These are phyloP conservation scores for Mortierella sp. DNA, from an alignment of 371 early-diverging fungal genomes.

Conservation along the genomic window DNA sequence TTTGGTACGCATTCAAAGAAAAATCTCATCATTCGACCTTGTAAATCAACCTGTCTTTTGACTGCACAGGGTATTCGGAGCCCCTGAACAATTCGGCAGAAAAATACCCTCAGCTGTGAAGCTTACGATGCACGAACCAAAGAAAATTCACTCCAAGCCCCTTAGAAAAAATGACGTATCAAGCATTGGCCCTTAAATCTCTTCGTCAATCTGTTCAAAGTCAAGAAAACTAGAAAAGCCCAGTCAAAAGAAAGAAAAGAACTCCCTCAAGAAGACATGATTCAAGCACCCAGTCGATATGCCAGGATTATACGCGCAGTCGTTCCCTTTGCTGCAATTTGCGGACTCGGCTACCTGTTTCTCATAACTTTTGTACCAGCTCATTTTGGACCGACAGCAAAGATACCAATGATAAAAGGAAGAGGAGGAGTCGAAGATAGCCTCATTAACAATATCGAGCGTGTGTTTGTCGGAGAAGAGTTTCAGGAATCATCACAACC, in stretches of 20 bases:
- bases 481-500: background rate
- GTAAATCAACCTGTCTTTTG: too few relatives aligned
- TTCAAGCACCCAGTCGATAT: constrained; percentile 36
- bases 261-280: constrained; percentile 14
- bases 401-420: background rate
- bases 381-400: constrained; percentile 11
- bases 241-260: background rate
- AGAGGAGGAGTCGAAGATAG: background rate
- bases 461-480: background rate
- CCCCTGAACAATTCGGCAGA: too few relatives aligned
- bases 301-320: constrained; percentile 30
- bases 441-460: background rate
- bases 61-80: too few relatives aligned
- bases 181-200: too few relatives aligned
- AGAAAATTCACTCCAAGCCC: too few relatives aligned
- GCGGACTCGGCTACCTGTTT: constrained; percentile 32
- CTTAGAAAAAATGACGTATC: too few relatives aligned
- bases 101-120: too few relatives aligned
- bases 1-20: too few relatives aligned
- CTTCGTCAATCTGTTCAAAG: too few relatives aligned
- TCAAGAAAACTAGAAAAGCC: too few relatives aligned
- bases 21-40: too few relatives aligned
- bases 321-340: constrained; percentile 27
- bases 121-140: too few relatives aligned
- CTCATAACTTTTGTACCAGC: constrained; percentile 27